These are phyloP conservation scores for Dimargaris verticillata DNA, from an alignment of 192 early-diverging fungal genomes.

Conservation along the genomic window DNA sequence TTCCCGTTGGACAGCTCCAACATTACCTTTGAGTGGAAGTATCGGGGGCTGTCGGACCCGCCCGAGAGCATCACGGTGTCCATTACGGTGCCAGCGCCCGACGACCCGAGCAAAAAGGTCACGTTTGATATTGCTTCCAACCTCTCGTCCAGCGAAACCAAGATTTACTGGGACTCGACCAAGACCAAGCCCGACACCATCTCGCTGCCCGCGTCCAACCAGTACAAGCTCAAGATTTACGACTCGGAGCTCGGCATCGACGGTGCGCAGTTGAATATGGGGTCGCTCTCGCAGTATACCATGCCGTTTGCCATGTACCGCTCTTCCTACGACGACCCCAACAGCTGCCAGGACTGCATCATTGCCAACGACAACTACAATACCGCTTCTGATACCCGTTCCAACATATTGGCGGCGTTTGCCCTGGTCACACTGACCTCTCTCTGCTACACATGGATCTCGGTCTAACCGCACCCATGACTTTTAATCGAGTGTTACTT, in stretches of 20 bases:
- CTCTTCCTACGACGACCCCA: constrained; percentile 4
- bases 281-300: constrained; percentile 3
- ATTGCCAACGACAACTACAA: constrained; percentile 5
- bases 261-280: not conserved
- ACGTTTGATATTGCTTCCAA: not conserved
- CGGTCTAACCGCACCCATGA: too few species aligned
- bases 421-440: too few species aligned
- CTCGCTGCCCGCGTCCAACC: not conserved
- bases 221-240: constrained; percentile 4
- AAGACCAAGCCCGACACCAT: not conserved
- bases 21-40: constrained; percentile 12
- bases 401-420: not conserved
- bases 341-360: constrained; percentile 5
- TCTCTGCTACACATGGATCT: too few species aligned
- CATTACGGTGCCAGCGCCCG: constrained; percentile 1
- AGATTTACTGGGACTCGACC: constrained; percentile 1
- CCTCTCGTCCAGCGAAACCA: not conserved
- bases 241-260: constrained; percentile 2
- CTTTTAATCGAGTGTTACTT: too few species aligned
- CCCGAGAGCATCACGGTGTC: constrained; percentile 5
- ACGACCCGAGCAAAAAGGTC: not conserved
- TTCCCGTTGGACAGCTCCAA: constrained; percentile 1
- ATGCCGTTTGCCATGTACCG: constrained; percentile 13
- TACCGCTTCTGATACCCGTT: not conserved
- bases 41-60: not conserved